These are phyloP conservation scores for Fusarium udum DNA, from an alignment of 2,329 filamentous ascomycete species.

Conservation along the genomic window DNA sequence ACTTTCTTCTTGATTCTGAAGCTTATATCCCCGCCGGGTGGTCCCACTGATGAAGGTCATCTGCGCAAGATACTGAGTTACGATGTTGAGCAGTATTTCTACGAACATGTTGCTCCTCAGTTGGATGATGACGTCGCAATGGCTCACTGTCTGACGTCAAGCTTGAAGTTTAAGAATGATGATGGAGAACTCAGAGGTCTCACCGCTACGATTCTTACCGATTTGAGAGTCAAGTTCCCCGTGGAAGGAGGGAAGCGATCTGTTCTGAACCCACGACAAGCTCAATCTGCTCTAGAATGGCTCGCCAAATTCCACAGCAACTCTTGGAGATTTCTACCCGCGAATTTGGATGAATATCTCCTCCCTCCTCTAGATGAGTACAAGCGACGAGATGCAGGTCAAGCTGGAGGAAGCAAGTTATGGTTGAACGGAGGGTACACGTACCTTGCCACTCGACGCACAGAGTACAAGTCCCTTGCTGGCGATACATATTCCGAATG, in stretches of 20 bases:
- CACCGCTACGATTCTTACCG: conserved; percentile 66
- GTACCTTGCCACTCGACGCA: conserved; percentile 70
- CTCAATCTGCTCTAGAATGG: conserved; percentile 67
- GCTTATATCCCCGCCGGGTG: conserved; percentile 60
- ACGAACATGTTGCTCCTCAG: conserved; percentile 62
- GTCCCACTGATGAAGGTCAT: conserved; percentile 65
- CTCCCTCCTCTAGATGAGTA: conserved; percentile 66
- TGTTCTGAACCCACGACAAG: conserved; percentile 58
- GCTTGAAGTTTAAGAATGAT: conserved; percentile 34
- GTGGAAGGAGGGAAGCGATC: conserved; percentile 64
- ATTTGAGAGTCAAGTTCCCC: conserved; percentile 63
- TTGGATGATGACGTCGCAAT: conserved; percentile 57
- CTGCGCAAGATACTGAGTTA: conserved; percentile 73
- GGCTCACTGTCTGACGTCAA: conserved; percentile 61
- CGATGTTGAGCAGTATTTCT: conserved; percentile 73
- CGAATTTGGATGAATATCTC: conserved; percentile 51
- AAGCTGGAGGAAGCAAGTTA: conserved; percentile 44
- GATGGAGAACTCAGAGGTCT: conserved; percentile 49
- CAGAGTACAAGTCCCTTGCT: conserved; percentile 62
- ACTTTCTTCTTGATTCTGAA: conserved; percentile 64
- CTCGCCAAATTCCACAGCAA: conserved; percentile 68
- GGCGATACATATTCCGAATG: conserved; percentile 63
- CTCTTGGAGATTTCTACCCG: conserved; percentile 55
- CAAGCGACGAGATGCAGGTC: conserved; percentile 37
- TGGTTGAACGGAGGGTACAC: conserved; percentile 77